These are phyloP conservation scores for Colletotrichum aenigma DNA, from an alignment of 2,329 filamentous ascomycete genomes.

Conservation along the genomic window DNA sequence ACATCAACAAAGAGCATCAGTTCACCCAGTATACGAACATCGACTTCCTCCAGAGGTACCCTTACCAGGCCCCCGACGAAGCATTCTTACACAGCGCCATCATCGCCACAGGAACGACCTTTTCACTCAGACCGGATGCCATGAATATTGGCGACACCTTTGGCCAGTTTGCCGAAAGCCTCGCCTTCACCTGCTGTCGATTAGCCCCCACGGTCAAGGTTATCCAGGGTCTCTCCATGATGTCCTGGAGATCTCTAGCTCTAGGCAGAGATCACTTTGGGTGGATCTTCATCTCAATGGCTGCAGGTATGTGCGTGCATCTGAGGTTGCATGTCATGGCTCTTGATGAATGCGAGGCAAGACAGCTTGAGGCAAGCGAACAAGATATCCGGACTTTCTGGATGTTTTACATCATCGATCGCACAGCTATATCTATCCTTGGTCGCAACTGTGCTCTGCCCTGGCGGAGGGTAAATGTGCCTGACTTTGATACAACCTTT, in stretches of 20 bases:
- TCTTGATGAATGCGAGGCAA: slow-evolving; percentile 16
- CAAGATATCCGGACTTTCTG: slow-evolving; percentile 20
- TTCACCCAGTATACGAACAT: slow-evolving; percentile 13
- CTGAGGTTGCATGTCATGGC: slow-evolving; percentile 20
- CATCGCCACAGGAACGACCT: slow-evolving; percentile 11
- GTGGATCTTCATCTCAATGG: slow-evolving; percentile 23
- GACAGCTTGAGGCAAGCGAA: slow-evolving; percentile 16
- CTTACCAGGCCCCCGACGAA: slow-evolving; percentile 7
- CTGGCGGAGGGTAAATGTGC: slow-evolving; percentile 21
- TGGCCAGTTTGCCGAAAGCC: slow-evolving; percentile 15
- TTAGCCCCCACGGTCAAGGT: slow-evolving; percentile 13
- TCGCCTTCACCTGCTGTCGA: slow-evolving; percentile 19
- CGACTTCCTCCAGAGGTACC: slow-evolving; percentile 13
- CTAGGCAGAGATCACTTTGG: slow-evolving; percentile 21
- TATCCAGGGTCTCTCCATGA: slow-evolving; percentile 20
- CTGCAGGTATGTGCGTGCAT: slow-evolving; percentile 21
- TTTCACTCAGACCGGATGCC: slow-evolving; percentile 5
- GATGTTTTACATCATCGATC: slow-evolving; percentile 24
- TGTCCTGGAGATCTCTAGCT: slow-evolving; percentile 21
- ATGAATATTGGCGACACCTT: slow-evolving; percentile 10
- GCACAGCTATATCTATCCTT: slow-evolving; percentile 21
- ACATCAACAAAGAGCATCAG: slow-evolving; percentile 22
- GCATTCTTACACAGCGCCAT: slow-evolving; percentile 20
- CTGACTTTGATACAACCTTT: slow-evolving; percentile 13
- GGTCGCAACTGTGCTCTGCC: slow-evolving; percentile 21